Base-by-base conservation (phyloP, 257 asterid genomes). In the Petunia axillaris region DNA sequence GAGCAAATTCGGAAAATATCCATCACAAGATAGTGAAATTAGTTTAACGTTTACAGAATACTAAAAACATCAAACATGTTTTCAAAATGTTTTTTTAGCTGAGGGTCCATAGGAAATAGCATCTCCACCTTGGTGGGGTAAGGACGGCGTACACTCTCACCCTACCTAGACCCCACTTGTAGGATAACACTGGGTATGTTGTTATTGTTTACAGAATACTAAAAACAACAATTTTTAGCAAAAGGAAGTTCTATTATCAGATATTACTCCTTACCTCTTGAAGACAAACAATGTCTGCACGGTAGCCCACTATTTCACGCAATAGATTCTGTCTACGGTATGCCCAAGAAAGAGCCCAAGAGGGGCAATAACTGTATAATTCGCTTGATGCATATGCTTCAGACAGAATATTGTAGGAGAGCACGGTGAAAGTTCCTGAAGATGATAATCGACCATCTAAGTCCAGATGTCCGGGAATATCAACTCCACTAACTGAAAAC, bases 291-390 rank as follows among this genome's bases (percentile, higher is more conserved):
- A 96, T 90, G 82, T 96, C 99, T 1, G 98, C 98, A 62, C 80
- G 94, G 85, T 96, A 94, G 84, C 95, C 97, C 86, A 91, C 92
- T 79, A 96, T 96, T 85, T 96, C 99, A 44, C 98, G 94, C 74
- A 96, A 84, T 41, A 96, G 87, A 81, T 94, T 96, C 86, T 96
- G 99, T 84, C 93, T 87, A 84, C 98, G 97, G 81, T 96, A 96
- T 77, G 98, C 81, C 99, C 99, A 96, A 60, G 99, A 91, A 81
- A 96, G 97, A 68, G 99, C 98, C 99, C 99, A 96, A 77, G 98
- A 65, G 46, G 99, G 99, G 82, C 99, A 96, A 85, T 94, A 96
- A 85, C 88, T 84, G 84, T 91, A 91, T 63, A 83, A 80, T 81
- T 96, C 98, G 57, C 82, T 96, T 16, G 91, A 76, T n/a, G 98